These are phyloP conservation scores for Solanum medicagineum DNA, from an alignment of 257 asterid genomes.

Conservation along the genomic window DNA sequence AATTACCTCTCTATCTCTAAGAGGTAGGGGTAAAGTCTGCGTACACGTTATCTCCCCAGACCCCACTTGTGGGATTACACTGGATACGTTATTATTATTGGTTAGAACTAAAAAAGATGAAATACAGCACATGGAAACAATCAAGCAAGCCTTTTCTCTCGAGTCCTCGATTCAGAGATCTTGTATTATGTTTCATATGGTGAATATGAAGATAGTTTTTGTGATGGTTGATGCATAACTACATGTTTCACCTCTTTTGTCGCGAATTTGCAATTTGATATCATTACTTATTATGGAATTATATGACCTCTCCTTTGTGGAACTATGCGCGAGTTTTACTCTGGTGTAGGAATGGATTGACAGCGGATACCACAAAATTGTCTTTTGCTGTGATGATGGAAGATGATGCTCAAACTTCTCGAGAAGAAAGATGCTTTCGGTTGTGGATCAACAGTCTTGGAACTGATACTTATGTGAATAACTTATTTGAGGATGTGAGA, in stretches of 20 bases:
- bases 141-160: neutral
- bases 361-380: slow-evolving; percentile 40
- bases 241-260: neutral
- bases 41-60: too few relatives aligned
- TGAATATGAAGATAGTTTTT: neutral
- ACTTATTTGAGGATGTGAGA: slow-evolving; percentile 80
- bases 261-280: neutral
- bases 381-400: slow-evolving; percentile 82
- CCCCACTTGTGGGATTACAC: too few relatives aligned
- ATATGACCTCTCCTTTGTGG: neutral
- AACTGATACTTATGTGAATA: slow-evolving; percentile 50
- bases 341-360: slow-evolving; percentile 61
- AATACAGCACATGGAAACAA: neutral
- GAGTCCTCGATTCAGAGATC: neutral
- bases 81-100: too few relatives aligned
- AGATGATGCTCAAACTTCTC: slow-evolving; percentile 84
- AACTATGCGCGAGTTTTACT: neutral
- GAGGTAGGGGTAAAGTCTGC: too few relatives aligned
- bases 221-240: neutral
- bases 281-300: neutral
- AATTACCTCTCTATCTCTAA: too few relatives aligned
- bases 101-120: neutral
- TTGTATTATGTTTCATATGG: neutral
- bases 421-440: slow-evolving; percentile 94
- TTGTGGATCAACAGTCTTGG: slow-evolving; percentile 98